Percentiles rank a stretch among this genome's conserved stretches.
Conservation (phyloP, 495 filamentous ascomycete genomes). For the Paragyromitra xinjiangensis region DNA sequence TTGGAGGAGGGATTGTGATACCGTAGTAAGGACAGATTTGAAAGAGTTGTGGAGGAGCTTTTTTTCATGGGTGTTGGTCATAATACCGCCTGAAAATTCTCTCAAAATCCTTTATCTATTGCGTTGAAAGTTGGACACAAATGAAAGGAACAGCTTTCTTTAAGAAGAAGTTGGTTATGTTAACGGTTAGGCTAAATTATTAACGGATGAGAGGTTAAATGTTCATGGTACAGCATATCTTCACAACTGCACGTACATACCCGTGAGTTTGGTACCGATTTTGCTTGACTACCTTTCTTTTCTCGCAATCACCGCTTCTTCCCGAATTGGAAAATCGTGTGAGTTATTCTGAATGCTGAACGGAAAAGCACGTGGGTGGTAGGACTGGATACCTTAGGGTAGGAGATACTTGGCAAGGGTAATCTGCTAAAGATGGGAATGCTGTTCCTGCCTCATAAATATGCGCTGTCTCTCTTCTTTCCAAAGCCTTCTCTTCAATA, state of each 20-base stretch:
- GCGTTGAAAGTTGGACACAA: not conserved
- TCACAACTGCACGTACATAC: constrained; percentile 8
- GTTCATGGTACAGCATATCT: constrained; percentile 4
- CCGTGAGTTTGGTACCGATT: constrained; percentile 28
- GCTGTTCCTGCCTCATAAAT: constrained; percentile 35
- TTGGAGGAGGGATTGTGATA: not conserved
- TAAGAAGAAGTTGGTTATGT: not conserved
- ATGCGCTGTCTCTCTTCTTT: constrained; percentile 21
- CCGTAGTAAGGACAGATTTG: not conserved
- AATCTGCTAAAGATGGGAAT: not conserved
- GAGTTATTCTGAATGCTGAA: constrained; percentile 29
- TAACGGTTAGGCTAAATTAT: constrained; percentile 29
- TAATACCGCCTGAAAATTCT: not conserved
- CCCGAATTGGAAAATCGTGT: not conserved
- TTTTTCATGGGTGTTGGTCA: not conserved
- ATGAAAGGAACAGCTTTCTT: not conserved
- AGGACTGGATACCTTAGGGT: not conserved
- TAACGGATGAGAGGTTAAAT: constrained; percentile 26
- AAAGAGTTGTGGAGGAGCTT: not conserved
- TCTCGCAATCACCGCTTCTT: constrained; percentile 1
- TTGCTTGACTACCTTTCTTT: constrained; percentile 7
- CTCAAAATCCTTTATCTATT: not conserved
- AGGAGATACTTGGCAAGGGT: constrained; percentile 20
- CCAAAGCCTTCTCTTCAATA: constrained; percentile 1
- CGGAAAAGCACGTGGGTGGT: constrained; percentile 37